Base-by-base conservation (phyloP, 345 rosid species). In the Dimocarpus longan region DNA sequence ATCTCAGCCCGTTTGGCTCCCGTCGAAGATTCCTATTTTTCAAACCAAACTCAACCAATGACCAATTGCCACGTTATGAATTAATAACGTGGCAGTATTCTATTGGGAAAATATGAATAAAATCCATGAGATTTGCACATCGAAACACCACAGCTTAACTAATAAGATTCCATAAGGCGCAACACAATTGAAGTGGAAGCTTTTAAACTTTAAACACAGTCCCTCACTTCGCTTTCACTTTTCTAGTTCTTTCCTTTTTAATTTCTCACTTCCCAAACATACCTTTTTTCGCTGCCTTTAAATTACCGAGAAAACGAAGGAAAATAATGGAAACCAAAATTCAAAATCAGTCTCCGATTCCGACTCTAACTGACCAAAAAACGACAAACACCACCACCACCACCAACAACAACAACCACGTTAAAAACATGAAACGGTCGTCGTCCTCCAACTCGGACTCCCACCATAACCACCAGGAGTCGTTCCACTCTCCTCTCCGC, bases 401-500 rank as follows among this genome's bases (percentile, higher is more conserved):
- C 76, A n/a, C n/a, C n/a, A n/a, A n/a, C n/a, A 66, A 71, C 50
- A 71, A 46, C 62, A 57, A 43, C 60, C 26, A 57, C 54, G 80
- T 82, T 72, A 73, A 9, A 44, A 70, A 42, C 77, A 88, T 91
- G 93, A 93, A 85, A 76, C 92, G 89, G 46, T 87, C 94, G 0
- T 82, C 88, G 0, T 94, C 99, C 12, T 87, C 91, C 16, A 89
- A 88, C 83, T 91, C 95, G 37, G 95, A 91, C 28, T 63, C 85
- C 0, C 77, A 68, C 69, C 70, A 79, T 3, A 1, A 32, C 57
- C 84, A 80, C 73, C 65, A 67, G 13, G 95, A 91, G 37, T 93
- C 97, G 5, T 91, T 89, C 44, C 92, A 73, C 85, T 91, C 96
- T 3, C 96, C 96, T 18, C 95, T 90, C 78, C 85, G 90, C 7